Evolutionary conservation across 495 filamentous ascomycete species (phyloP).

Genomic region (Clohesyomyces aquaticus): DNA sequence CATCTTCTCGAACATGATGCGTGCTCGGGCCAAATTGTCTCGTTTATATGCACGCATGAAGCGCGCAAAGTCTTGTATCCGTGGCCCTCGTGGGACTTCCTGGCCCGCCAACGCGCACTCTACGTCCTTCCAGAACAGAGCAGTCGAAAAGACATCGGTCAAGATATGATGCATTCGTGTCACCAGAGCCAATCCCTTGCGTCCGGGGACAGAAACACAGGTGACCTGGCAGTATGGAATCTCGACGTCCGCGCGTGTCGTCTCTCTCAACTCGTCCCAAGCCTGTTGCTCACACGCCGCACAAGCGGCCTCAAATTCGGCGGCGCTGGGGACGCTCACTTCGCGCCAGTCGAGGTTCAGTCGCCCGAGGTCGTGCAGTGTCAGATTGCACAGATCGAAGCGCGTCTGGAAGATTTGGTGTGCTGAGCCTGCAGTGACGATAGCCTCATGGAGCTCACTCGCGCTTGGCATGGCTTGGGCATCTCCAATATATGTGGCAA

Average conservation of each 20-base stretch:
- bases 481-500: neutral
- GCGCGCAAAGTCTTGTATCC: conserved; percentile 3
- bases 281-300: neutral
- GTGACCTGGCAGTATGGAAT: conserved; percentile 6
- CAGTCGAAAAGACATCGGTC: neutral
- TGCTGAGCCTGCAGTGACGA: conserved; percentile 2
- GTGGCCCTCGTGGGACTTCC: conserved; percentile 1
- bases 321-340: neutral
- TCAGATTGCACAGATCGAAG: neutral
- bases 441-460: conserved; percentile 5
- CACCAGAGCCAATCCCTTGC: neutral
- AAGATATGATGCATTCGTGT: conserved; percentile 1
- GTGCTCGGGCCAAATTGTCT: conserved; percentile 3
- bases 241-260: neutral
- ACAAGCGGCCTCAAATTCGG: neutral
- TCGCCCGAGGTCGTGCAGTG: neutral
- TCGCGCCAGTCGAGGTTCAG: conserved; percentile 1
- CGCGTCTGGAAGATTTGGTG: neutral
- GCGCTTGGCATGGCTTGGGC: neutral
- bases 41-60: conserved; percentile 1
- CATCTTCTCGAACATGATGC: neutral
- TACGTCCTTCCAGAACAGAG: conserved; percentile 3
- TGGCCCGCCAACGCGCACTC: neutral
- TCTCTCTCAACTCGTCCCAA: conserved; percentile 1
- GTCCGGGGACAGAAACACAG: conserved; percentile 3